A percentile compares a stretch with the other conserved stretches of the same genome.
Evolutionary conservation across 257 asterid species (phyloP).

Genomic region (Mentha longifolia): DNA sequence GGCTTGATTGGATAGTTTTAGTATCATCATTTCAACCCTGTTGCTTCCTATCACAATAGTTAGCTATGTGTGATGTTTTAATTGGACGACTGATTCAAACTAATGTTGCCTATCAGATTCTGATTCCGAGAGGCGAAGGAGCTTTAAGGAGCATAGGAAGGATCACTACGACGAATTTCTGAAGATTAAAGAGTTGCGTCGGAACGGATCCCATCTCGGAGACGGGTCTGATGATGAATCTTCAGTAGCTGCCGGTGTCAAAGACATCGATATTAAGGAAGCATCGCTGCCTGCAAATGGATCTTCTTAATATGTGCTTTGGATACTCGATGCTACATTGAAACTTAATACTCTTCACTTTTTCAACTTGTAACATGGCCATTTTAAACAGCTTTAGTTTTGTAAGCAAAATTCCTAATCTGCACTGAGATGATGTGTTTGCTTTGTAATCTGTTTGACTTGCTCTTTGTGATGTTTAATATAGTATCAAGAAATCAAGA

Average conservation of each 20-base stretch:
- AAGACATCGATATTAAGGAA: constrained; percentile 57
- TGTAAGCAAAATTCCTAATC: background rate
- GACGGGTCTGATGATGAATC: constrained; percentile 58
- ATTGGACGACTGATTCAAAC: background rate
- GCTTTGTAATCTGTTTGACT: constrained; percentile 4
- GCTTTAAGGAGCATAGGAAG: constrained; percentile 80
- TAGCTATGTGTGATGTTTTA: background rate
- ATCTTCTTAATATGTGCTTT: constrained; percentile 36
- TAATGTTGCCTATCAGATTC: constrained; percentile 43
- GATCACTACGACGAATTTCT: constrained; percentile 89
- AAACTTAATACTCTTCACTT: constrained; percentile 24
- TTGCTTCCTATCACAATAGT: background rate
- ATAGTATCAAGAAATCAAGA: background rate
- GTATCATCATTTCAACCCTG: no score
- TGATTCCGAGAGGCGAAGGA: constrained; percentile 58
- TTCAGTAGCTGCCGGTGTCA: constrained; percentile 63
- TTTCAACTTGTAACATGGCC: constrained; percentile 41
- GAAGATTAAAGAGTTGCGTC: constrained; percentile 68
- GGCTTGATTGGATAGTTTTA: background rate
- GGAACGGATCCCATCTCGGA: constrained; percentile 59
- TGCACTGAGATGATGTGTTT: constrained; percentile 11
- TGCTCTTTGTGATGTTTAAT: background rate
- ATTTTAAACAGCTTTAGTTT: constrained; percentile 9
- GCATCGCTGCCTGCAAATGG: constrained; percentile 42
- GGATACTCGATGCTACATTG: constrained; percentile 9